Conservation (phyloP, 1,284 basidiomycete genomes). For the Phylloboletellus chloephorus region DNA sequence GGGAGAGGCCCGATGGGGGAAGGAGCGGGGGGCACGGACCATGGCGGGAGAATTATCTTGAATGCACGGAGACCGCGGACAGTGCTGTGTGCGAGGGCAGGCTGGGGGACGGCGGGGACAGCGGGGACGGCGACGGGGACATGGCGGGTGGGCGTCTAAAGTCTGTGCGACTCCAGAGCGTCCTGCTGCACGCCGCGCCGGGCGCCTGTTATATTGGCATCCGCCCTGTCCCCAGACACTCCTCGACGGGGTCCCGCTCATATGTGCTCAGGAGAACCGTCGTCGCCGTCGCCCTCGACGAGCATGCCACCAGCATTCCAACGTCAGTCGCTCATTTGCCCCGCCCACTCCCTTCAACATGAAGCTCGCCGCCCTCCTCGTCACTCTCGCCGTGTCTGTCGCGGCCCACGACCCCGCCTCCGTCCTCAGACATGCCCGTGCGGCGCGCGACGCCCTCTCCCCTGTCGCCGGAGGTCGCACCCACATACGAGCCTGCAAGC, state of each 20-base stretch:
- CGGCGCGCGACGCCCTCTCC: conserved; percentile 1
- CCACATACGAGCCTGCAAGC: conserved; percentile 3
- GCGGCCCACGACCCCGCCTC: conserved; percentile 1
- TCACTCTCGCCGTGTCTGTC: conserved; percentile 5
- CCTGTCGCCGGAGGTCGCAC: background rate
- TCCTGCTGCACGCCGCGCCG: too few species aligned
- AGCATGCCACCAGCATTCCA: too few species aligned
- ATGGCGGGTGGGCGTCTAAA: too few species aligned
- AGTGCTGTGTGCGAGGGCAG: conserved; percentile 14
- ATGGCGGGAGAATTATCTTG: conserved; percentile 29
- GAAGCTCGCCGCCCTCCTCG: conserved; percentile 24
- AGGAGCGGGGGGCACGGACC: conserved; percentile 55
- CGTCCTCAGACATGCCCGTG: conserved; percentile 7
- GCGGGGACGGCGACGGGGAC: too few species aligned
- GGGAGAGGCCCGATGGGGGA: conserved; percentile 65
- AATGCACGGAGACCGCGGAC: conserved; percentile 37
- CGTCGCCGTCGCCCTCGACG: background rate
- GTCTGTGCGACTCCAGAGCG: conserved; percentile 31
- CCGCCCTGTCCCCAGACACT: too few species aligned
- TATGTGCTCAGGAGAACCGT: too few species aligned
- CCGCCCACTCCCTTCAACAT: conserved; percentile 19
- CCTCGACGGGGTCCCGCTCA: too few species aligned
- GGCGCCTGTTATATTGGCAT: too few species aligned
- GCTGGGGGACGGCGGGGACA: too few species aligned
- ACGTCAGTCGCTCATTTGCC: conserved; percentile 13